These are phyloP conservation scores for Suillus subalutaceus DNA, from an alignment of 768 basidiomycete genomes.

Conservation along the genomic window DNA sequence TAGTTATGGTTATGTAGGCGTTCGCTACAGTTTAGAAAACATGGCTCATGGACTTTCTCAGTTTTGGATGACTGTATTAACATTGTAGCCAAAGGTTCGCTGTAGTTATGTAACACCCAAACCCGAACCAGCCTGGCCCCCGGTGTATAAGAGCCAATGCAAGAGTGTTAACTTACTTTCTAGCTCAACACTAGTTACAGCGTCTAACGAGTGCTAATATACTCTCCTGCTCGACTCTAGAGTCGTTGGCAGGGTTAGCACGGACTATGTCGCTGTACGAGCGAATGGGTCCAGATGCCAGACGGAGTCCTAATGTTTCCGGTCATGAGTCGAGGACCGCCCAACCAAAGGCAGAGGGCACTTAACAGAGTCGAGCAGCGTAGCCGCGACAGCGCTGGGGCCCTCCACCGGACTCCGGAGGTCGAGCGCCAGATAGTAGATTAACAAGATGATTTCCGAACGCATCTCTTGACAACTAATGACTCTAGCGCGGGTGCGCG, in stretches of 20 bases:
- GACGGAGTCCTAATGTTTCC: background rate
- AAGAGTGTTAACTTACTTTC: too few relatives aligned
- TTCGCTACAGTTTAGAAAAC: background rate
- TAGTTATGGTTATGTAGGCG: background rate
- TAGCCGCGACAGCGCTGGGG: too few relatives aligned
- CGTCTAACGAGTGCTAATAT: too few relatives aligned
- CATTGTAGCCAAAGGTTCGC: background rate
- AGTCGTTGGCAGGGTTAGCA: background rate
- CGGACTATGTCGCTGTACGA: conserved; percentile 1
- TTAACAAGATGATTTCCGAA: background rate
- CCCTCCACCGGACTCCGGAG: background rate
- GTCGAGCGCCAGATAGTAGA: background rate
- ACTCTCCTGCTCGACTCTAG: background rate
- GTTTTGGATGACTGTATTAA: background rate
- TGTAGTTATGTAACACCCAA: too few relatives aligned
- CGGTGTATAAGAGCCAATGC: too few relatives aligned
- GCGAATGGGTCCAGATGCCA: too few relatives aligned
- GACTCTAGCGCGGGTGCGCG: background rate
- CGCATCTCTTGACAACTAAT: background rate
- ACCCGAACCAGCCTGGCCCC: too few relatives aligned
- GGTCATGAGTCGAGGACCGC: background rate
- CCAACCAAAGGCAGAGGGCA: background rate
- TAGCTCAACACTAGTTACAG: too few relatives aligned
- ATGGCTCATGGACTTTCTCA: background rate
- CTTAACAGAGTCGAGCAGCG: background rate